phyloP scores from a whole-genome alignment of 1,139 yeast genomes.

The Taphrina flavorubra region DNA sequence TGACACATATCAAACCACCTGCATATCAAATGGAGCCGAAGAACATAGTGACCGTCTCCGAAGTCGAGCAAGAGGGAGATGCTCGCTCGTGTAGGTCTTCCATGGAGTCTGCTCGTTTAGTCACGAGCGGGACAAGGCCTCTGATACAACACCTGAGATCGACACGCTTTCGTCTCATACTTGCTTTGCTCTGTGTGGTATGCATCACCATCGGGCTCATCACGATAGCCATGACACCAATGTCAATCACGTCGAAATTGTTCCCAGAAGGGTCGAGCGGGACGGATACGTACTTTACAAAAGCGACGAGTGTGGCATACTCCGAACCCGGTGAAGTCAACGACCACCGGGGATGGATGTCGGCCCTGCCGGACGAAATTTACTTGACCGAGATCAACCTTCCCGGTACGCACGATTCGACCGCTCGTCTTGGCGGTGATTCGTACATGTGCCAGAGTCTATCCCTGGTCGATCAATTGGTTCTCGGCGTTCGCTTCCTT shows the following conservation, averaged over 20 bases:
- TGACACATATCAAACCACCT: too few relatives aligned
- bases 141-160: neutral
- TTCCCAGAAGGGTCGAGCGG: neutral
- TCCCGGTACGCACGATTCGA: slow-evolving; percentile 36
- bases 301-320: neutral
- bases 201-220: neutral
- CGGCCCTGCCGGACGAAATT: slow-evolving; percentile 9
- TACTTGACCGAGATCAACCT: slow-evolving; percentile 27
- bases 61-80: neutral
- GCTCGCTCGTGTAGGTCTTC: neutral
- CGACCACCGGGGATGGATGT: slow-evolving; percentile 18
- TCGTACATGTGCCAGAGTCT: slow-evolving; percentile 32
- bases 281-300: slow-evolving; percentile 7
- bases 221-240: slow-evolving; percentile 1
- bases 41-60: neutral
- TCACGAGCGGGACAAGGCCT: neutral
- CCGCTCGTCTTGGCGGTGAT: slow-evolving; percentile 35
- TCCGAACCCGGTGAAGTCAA: neutral
- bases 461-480: slow-evolving; percentile 26
- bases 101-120: neutral
- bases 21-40: neutral
- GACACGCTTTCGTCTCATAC: slow-evolving; percentile 6
- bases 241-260: slow-evolving; percentile 5
- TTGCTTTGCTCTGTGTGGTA: neutral
- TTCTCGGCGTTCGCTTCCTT: slow-evolving; percentile 29